These are phyloP conservation scores for Claviceps paspali DNA, from an alignment of 2,329 filamentous ascomycete species.

Conservation along the genomic window DNA sequence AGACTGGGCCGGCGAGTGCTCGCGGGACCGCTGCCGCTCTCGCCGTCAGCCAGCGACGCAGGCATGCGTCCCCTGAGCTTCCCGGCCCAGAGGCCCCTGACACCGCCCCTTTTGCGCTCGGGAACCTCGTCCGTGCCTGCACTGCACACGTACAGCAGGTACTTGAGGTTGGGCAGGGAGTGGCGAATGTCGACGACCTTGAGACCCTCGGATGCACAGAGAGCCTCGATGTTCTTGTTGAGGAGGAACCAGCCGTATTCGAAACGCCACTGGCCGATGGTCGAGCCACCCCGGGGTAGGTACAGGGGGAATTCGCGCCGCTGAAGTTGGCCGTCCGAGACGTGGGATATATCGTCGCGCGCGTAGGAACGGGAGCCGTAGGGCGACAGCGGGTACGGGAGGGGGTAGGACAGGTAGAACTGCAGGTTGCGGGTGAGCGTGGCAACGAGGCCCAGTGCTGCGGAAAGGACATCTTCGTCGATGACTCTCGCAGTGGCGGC, in stretches of 20 bases:
- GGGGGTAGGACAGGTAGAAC: slow-evolving; percentile 61
- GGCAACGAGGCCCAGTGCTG: slow-evolving; percentile 67
- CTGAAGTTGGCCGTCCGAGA: slow-evolving; percentile 29
- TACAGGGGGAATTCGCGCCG: slow-evolving; percentile 71
- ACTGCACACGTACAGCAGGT: slow-evolving; percentile 76
- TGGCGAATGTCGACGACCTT: slow-evolving; percentile 81
- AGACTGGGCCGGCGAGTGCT: slow-evolving; percentile 26
- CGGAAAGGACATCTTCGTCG: slow-evolving; percentile 59
- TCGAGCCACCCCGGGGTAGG: slow-evolving; percentile 42
- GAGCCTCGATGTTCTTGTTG: slow-evolving; percentile 79
- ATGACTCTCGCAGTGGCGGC: slow-evolving; percentile 25
- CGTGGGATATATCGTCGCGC: slow-evolving; percentile 54
- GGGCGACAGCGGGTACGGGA: slow-evolving; percentile 66
- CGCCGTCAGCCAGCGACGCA: too few relatives aligned
- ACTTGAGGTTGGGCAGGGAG: slow-evolving; percentile 85
- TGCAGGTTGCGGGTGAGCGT: slow-evolving; percentile 63
- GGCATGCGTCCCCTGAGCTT: slow-evolving; percentile 28
- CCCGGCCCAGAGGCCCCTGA: slow-evolving; percentile 41
- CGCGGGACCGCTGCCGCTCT: slow-evolving; percentile 12
- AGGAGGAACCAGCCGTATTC: slow-evolving; percentile 95
- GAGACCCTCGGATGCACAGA: slow-evolving; percentile 51
- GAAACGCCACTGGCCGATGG: slow-evolving; percentile 68
- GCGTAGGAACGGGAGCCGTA: slow-evolving; percentile 63
- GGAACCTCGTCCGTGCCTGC: slow-evolving; percentile 54
- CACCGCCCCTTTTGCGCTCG: slow-evolving; percentile 44